Evolutionary conservation across 2,329 filamentous ascomycete species (phyloP).

Genomic region (Gyromitra esculenta): DNA sequence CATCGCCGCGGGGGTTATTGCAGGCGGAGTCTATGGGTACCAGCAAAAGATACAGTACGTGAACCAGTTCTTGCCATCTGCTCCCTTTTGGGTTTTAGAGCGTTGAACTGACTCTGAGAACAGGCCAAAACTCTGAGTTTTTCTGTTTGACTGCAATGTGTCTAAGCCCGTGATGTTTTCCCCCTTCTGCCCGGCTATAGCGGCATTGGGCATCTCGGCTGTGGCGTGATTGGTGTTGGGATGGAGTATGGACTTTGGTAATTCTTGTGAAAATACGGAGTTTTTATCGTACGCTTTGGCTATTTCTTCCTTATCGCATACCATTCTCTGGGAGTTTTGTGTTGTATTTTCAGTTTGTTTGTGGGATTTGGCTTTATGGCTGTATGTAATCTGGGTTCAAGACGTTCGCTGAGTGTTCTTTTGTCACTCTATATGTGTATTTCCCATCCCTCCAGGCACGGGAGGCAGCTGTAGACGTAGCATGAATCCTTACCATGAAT

Average conservation of each 20-base stretch:
- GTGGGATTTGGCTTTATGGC: not conserved
- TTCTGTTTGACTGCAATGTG: not conserved
- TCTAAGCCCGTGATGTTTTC: not conserved
- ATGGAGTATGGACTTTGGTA: not conserved
- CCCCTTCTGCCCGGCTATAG: not conserved
- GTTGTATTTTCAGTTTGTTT: not conserved
- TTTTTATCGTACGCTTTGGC: not conserved
- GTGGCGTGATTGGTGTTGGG: not conserved
- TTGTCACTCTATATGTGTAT: too few relatives aligned
- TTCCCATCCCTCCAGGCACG: too few relatives aligned
- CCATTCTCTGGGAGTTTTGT: not conserved
- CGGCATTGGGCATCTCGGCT: not conserved
- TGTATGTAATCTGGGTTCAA: not conserved
- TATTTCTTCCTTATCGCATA: not conserved
- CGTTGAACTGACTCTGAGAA: not conserved
- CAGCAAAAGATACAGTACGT: slow-evolving; percentile 22
- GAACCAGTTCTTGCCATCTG: not conserved
- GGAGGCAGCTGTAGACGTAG: too few relatives aligned
- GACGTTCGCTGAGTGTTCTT: not conserved
- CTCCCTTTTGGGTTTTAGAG: not conserved
- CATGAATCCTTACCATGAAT: too few relatives aligned
- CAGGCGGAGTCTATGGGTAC: slow-evolving; percentile 35
- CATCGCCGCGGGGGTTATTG: slow-evolving; percentile 17
- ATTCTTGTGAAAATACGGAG: not conserved
- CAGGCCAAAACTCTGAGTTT: not conserved